Base-by-base conservation (phyloP, 2,329 filamentous ascomycete genomes). In the Pseudogymnoascus sp. region DNA sequence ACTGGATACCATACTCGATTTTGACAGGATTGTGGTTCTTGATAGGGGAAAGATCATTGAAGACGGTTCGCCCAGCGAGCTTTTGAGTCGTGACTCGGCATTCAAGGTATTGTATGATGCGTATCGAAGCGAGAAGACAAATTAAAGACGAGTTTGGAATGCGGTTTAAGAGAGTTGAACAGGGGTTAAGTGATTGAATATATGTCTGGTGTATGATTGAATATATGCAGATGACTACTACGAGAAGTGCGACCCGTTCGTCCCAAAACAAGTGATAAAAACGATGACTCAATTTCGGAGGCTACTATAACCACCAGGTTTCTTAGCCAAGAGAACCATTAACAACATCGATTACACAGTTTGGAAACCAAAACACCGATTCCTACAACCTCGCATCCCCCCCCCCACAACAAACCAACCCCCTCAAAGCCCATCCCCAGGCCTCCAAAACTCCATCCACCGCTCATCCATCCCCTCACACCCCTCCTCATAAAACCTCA, bases 61-160 rank as follows among this genome's bases (percentile, higher is more conserved):
- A 76, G 97, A 84, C 71, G 93, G 86, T 12, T 87, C 93, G 69
- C 93, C 92, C 0, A 92, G 86, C 78, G 86, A 90, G 68, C 78
- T 97, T 61, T 81, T 95, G 44, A 38, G 25, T 12, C 47, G 25
- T 16, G 40, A 64, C 10, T 63, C 60, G 2, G 62, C 53, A 21
- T 67, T 67, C 28, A 63, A 61, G 63, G 60, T 44, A 31, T 38
- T 66, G 63, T 63, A 63, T 44, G 62, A 63, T 28, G 60, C 44
- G 23, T 61, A 63, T 12, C 25, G 60, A 42, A 42, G 33, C 28
- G 40, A 61, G 25, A 40, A 60, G 35, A 42, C 14, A 4, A 42
- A 18, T 21, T 33, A 56, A 25, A 5, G 8, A 6, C 12, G 5
- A 18, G 14, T 33, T 33, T 8, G 16, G 16, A 56, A 10, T 25